phyloP scores from a whole-genome alignment of 2,329 filamentous ascomycete species.

The Calonectria leucothoes region DNA sequence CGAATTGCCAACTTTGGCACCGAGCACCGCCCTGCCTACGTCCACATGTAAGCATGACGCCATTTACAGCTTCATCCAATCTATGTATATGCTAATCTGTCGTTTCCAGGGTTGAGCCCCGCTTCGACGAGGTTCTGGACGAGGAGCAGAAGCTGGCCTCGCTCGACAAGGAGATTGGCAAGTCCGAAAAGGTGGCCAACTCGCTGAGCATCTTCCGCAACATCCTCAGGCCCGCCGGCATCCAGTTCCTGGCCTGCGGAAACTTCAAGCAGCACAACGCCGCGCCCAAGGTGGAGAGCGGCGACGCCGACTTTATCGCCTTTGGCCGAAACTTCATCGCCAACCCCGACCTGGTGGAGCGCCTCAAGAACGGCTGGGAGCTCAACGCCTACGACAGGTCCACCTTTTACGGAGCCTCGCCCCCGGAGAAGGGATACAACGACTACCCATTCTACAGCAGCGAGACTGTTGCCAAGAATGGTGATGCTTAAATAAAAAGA shows the following conservation, averaged over 20 bases:
- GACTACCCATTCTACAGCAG: constrained; percentile 41
- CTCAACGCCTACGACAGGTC: constrained; percentile 44
- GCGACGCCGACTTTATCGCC: constrained; percentile 39
- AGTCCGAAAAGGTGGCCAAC: constrained; percentile 40
- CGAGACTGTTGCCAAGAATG: constrained; percentile 14
- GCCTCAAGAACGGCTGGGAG: constrained; percentile 39
- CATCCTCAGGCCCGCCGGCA: constrained; percentile 51
- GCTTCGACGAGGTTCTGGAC: constrained; percentile 58
- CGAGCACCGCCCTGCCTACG: constrained; percentile 52
- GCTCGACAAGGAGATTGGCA: constrained; percentile 38
- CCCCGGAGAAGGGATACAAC: constrained; percentile 39
- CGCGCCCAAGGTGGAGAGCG: constrained; percentile 53
- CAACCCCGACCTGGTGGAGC: constrained; percentile 44
- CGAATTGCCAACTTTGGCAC: constrained; percentile 48
- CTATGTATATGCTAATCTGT: not conserved
- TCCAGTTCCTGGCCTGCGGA: constrained; percentile 62
- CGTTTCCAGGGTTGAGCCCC: constrained; percentile 54
- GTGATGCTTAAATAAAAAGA: not conserved
- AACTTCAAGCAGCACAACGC: constrained; percentile 54
- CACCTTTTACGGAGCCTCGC: constrained; percentile 43
- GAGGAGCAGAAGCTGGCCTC: constrained; percentile 56
- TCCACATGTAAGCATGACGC: constrained; percentile 55
- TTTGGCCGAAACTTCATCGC: constrained; percentile 46
- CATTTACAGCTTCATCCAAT: no score
- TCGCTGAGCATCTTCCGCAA: constrained; percentile 53